Evolutionary conservation across 116 monocot genomes (phyloP), one percentile per base, ranked within the genome.

Genomic region (Dioscorea cayenensis): DNA sequence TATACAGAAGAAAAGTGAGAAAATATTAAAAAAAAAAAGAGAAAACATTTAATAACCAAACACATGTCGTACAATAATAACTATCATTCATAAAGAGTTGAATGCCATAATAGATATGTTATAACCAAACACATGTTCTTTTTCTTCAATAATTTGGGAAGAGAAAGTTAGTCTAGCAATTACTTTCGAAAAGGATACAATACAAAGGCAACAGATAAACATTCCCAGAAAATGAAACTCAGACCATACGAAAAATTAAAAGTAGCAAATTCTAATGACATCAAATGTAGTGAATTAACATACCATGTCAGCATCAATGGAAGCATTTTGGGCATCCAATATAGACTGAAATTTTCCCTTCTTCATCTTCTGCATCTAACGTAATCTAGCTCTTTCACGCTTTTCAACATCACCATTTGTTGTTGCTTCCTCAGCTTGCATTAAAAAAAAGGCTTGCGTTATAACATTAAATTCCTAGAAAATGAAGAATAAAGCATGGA

Each of bases 221-320:
- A 3, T 52, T 3, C 3, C 0, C 0, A 52, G 14, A 14, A 13
- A 52, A 52, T 13, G 3, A 52, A 38, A 38, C 9, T 5, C 2
- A 38, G 38, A 38, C 38, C 9, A 9, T 6, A 38, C 38, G 25
- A 25, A 25, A 25, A 25, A 25, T 5, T 2, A 6, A 38, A 38
- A 38, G 9, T 9, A 38, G 2, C 38, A 38, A 9, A 38, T 38
- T 38, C 38, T 38, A 38, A 38, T 0, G 5, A 58, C 10, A 58
- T 7, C 14, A 14, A 64, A 32, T 32, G 18, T 16, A 16, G 14
- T 48, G n/a, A 35, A 35, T 67, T 21, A n/a, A 63, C 75, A 72
- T 14, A 95, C 92, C 97, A 97, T 97, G 71, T 93, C 93, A 69
- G 86, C 93, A 78, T 97, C 88, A 68, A 92, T 84, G 28, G 93